Evolutionary conservation across 768 basidiomycete species (phyloP), one percentile per base, ranked within the genome.

Genomic region (Xerocomus spinulosus): DNA sequence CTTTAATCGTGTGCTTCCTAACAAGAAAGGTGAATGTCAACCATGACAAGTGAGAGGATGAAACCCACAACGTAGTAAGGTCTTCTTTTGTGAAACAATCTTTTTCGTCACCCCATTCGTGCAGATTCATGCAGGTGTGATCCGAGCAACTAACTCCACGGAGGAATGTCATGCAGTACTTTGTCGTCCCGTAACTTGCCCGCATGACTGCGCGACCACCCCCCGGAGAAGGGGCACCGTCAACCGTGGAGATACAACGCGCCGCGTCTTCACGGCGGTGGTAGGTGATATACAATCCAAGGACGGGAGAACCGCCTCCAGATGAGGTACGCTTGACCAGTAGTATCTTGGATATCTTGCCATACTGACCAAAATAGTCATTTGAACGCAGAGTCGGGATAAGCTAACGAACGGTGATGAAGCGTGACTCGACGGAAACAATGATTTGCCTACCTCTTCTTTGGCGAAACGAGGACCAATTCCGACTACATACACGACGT

Each of bases 61-160:
- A 50, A 36, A 76, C 81, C 39, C 62, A 95, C 92, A 94, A 70
- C 1, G 93, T 95, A 21, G 92, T 87, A 49, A 95, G 73, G 68
- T 98, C 95, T 65, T 97, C 93, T 70, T 94, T 94, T 1, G 94
- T 93, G 63, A 96, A 94, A 60, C 91, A 94, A 67, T 99, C 96
- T 47, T 92, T 88, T 69, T 98, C 95, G 52, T 97, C 96, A 28
- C 94, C 96, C 91, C 92, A 96, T 66, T 98, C 96, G 63, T 99
- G 96, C 36, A 94, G 71, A 64, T 90, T 88, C 83, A 94, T 86
- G 68, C 96, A 99, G 54, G 80, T 83, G 58, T 88, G 85, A 59
- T 92, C 92, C 49, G 83, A 78, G 68, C 96, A 99, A 50, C 77
- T 76, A 29, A 80, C 77, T 17, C 90, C 83, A 34, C 94, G 87